These are phyloP conservation scores for Furcasterigmium furcatum DNA, from an alignment of 2,329 filamentous ascomycete genomes.

Conservation along the genomic window DNA sequence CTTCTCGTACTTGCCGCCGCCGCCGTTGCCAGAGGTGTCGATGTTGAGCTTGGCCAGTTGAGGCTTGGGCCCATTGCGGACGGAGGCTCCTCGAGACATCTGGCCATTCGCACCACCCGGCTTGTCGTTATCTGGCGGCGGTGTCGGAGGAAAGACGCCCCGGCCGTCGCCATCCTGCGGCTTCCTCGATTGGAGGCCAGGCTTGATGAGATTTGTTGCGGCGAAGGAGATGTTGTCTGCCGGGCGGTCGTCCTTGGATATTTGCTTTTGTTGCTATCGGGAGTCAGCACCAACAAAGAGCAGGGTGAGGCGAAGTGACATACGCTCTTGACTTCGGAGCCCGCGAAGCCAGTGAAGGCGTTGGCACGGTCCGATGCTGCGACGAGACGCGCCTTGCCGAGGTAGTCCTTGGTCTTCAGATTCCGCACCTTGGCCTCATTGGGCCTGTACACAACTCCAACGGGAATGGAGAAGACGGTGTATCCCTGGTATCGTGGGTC, in stretches of 20 bases:
- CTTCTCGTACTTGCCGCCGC: constrained; percentile 54
- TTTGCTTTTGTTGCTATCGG: constrained; percentile 1
- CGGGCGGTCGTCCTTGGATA: constrained; percentile 73
- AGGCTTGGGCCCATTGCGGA: constrained; percentile 58
- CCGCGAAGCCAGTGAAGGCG: constrained; percentile 78
- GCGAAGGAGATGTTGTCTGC: constrained; percentile 85
- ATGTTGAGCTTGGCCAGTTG: constrained; percentile 63
- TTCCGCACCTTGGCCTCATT: constrained; percentile 99
- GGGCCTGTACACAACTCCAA: constrained; percentile 90
- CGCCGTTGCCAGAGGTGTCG: constrained; percentile 38
- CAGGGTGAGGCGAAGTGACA: constrained; percentile 15
- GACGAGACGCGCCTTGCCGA: constrained; percentile 91
- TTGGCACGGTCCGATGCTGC: constrained; percentile 81
- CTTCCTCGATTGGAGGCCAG: constrained; percentile 73
- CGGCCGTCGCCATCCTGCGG: constrained; percentile 83
- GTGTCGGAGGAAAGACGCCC: constrained; percentile 95
- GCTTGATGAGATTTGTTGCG: constrained; percentile 89
- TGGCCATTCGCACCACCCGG: constrained; percentile 18
- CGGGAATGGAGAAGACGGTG: constrained; percentile 96
- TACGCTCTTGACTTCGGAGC: constrained; percentile 74
- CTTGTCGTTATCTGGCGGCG: constrained; percentile 85
- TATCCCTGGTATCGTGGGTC: constrained; percentile 70
- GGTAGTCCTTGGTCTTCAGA: constrained; percentile 94
- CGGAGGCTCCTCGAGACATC: constrained; percentile 55
- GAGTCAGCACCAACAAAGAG: constrained; percentile 12